Conservation (phyloP, 345 rosid species). For the Populus ilicifolia region DNA sequence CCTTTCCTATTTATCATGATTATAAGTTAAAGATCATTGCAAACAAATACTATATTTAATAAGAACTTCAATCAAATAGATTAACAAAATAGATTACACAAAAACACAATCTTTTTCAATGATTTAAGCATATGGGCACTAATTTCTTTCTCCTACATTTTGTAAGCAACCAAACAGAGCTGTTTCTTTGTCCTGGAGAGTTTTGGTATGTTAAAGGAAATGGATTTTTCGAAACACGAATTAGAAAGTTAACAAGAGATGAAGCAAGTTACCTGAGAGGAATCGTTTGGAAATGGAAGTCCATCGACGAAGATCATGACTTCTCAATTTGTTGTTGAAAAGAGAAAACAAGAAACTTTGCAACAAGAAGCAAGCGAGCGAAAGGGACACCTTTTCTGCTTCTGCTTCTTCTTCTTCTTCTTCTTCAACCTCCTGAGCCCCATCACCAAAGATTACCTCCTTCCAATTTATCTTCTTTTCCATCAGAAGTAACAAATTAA, state of each 20-base stretch:
- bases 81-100: neutral
- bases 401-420: too few relatives aligned
- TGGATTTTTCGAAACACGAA: neutral
- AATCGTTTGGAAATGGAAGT: neutral
- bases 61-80: neutral
- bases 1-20: constrained; percentile 51
- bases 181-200: too few relatives aligned
- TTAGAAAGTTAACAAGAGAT: neutral
- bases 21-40: neutral
- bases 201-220: neutral
- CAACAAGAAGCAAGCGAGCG: too few relatives aligned
- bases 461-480: too few relatives aligned
- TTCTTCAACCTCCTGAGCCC: too few relatives aligned
- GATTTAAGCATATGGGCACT: too few relatives aligned
- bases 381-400: too few relatives aligned
- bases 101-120: neutral
- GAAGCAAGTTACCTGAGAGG: constrained; percentile 5
- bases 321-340: neutral
- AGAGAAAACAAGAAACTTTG: too few relatives aligned
- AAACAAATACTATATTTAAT: neutral
- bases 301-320: constrained; percentile 24
- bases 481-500: too few relatives aligned
- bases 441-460: too few relatives aligned
- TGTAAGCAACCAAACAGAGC: neutral
- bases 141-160: neutral